These are phyloP conservation scores for Suillus ampliporus DNA, from an alignment of 768 basidiomycete species.

Conservation along the genomic window DNA sequence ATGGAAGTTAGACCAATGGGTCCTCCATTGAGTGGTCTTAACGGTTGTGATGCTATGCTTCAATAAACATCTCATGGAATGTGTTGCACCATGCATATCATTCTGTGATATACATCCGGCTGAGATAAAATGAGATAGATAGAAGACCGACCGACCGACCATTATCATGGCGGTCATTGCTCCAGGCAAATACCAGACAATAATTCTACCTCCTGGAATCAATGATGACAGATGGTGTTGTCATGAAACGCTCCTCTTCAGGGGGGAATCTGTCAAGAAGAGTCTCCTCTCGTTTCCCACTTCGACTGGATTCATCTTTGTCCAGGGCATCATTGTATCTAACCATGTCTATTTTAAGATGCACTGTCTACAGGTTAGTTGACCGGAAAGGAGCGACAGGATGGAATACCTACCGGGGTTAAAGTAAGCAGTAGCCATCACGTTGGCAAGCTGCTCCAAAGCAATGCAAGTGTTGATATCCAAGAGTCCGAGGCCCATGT, in stretches of 20 bases:
- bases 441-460: neutral
- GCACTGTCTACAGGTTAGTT: neutral
- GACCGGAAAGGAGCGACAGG: neutral
- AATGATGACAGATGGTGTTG: neutral
- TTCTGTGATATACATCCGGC: neutral
- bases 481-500: neutral
- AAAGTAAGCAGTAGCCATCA: neutral
- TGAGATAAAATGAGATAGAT: neutral
- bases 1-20: neutral
- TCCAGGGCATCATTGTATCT: neutral
- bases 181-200: conserved; percentile 2
- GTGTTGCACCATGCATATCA: neutral
- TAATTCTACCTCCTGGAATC: neutral
- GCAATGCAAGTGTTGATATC: neutral
- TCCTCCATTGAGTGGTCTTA: neutral
- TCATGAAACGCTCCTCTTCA: neutral
- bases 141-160: neutral
- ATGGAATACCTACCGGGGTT: neutral
- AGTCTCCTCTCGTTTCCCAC: neutral
- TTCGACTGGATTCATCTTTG: neutral
- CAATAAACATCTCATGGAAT: neutral
- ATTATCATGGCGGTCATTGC: neutral
- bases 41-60: neutral
- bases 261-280: neutral
- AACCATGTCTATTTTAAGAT: neutral